Evolutionary conservation across 176 grass and related monocot species (phyloP), one percentile per base, ranked within the genome.

Genomic region (Elaeis guineensis): DNA sequence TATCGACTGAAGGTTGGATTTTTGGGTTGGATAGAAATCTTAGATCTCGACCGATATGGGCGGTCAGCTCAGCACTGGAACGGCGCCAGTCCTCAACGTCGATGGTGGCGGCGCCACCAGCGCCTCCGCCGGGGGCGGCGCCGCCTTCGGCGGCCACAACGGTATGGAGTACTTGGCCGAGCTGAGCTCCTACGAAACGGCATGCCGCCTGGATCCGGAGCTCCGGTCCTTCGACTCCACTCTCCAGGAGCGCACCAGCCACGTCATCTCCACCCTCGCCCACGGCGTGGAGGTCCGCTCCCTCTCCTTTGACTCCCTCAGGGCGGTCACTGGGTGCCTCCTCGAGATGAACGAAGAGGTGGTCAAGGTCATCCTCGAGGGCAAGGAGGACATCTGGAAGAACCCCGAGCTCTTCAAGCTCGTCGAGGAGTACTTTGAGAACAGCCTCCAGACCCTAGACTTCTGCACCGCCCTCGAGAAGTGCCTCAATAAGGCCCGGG

Each of bases 341-440:
- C 75, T 97, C 55, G 86, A 97, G 77, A 97, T 97, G 92, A 97
- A 97, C 83, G 87, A 97, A 74, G 92, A 91, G 81, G 86, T 90
- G 63, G 86, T 90, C 57, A 67, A 72, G 20, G 80, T 97, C 70
- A 97, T 97, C 69, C 73, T 97, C 17, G 81, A 97, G 39, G 91
- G 81, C 74, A 88, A 89, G 81, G 88, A 91, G 83, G 87, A 97
- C 85, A 90, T 97, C 55, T 89, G 87, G 92, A 90, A 91, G 56
- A 89, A 75, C 78, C 65, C 78, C 22, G 87, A 97, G 54, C 78
- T 91, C 51, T 89, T 91, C 66, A 78, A 78, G 71, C 81, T 97
- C 57, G 92, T 97, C 21, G 83, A 97, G 71, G 92, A 91, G 55
- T 97, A 97, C 70, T 91, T 97, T 78, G 92, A 91, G 72, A 75